Evolutionary conservation across 179 eudicot genomes (phyloP).

Genomic region (Pouteria campechiana): DNA sequence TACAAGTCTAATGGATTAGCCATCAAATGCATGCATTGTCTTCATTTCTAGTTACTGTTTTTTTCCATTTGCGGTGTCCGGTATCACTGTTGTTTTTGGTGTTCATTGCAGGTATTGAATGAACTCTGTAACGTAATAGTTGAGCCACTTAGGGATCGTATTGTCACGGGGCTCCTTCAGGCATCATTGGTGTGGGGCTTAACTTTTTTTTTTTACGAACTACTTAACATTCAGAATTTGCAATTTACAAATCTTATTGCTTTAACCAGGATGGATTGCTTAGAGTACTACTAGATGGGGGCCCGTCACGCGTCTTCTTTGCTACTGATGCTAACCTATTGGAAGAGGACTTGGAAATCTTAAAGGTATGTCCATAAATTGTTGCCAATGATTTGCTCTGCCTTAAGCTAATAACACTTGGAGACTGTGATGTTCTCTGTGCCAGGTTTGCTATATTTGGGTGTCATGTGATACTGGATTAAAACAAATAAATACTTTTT

Average conservation of each 20-base stretch:
- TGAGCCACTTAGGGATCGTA: slow-evolving; percentile 90
- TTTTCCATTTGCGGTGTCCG: too few species aligned
- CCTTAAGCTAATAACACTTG: too few species aligned
- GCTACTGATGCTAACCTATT: slow-evolving; percentile 65
- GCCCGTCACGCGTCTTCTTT: slow-evolving; percentile 76
- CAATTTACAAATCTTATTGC: slow-evolving; percentile 1
- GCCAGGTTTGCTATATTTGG: too few species aligned
- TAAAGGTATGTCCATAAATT: slow-evolving; percentile 45
- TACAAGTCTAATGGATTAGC: too few species aligned
- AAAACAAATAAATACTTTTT: too few species aligned
- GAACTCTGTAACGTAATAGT: slow-evolving; percentile 72
- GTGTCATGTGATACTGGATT: too few species aligned
- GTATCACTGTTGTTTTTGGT: slow-evolving; percentile 2
- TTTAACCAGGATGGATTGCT: slow-evolving; percentile 75
- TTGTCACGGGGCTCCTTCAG: slow-evolving; percentile 94
- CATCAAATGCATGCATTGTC: too few species aligned
- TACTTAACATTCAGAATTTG: not conserved
- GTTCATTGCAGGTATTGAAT: slow-evolving; percentile 60
- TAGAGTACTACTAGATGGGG: slow-evolving; percentile 90
- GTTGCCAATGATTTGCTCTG: too few species aligned
- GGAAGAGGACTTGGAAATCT: slow-evolving; percentile 86
- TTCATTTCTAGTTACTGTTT: too few species aligned
- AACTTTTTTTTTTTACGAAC: not conserved
- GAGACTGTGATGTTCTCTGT: too few species aligned
- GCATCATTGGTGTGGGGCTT: slow-evolving; percentile 67